Evolutionary conservation across 257 asterid genomes (phyloP).

Genomic region (Ehretia macrophylla): DNA sequence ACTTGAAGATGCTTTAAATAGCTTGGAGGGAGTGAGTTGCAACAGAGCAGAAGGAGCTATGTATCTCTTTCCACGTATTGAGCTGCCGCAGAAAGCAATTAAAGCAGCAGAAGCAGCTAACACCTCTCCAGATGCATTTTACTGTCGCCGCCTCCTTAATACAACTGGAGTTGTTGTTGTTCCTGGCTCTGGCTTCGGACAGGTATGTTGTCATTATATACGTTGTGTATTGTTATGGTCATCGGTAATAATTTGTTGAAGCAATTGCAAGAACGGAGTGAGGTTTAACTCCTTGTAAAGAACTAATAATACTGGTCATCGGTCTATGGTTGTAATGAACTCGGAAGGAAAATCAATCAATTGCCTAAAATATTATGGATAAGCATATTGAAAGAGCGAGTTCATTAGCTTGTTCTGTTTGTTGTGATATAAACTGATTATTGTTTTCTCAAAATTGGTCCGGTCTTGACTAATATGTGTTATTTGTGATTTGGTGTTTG

Average conservation of each 20-base stretch:
- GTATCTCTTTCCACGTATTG: constrained; percentile 83
- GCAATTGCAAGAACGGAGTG: too few relatives aligned
- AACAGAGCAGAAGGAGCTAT: constrained; percentile 97
- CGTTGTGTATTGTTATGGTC: background rate
- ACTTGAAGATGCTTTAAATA: constrained; percentile 82
- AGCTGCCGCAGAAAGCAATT: constrained; percentile 73
- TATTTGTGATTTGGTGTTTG: background rate
- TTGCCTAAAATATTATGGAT: too few relatives aligned
- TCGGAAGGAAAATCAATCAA: too few relatives aligned
- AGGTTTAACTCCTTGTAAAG: too few relatives aligned
- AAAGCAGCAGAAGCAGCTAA: constrained; percentile 76
- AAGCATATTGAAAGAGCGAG: too few relatives aligned
- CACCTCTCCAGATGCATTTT: constrained; percentile 69
- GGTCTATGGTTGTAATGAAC: too few relatives aligned
- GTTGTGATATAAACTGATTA: background rate
- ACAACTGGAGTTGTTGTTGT: constrained; percentile 92
- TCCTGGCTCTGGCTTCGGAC: constrained; percentile 98
- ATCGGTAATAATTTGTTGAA: background rate
- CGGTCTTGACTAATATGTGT: background rate
- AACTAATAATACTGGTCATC: too few relatives aligned
- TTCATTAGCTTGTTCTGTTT: too few relatives aligned
- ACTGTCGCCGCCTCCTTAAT: constrained; percentile 66
- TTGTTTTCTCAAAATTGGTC: background rate
- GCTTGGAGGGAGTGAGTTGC: constrained; percentile 89
- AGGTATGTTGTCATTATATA: constrained; percentile 50